These are phyloP conservation scores for Nakazawaea anatomiae DNA, from an alignment of 805 yeast genomes.

Conservation along the genomic window DNA sequence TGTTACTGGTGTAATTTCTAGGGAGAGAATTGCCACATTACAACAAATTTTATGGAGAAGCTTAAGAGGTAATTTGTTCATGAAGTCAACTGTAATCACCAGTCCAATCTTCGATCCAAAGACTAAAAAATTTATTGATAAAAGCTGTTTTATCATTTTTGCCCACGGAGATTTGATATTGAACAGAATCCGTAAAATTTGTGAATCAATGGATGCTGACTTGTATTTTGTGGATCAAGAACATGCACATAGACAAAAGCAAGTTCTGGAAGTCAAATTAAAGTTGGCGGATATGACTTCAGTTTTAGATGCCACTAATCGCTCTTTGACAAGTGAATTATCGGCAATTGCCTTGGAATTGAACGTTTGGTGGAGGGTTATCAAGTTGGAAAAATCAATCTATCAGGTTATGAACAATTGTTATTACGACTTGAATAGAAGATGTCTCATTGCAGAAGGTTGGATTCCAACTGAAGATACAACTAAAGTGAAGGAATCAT, in stretches of 20 bases:
- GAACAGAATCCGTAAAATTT: slow-evolving; percentile 69
- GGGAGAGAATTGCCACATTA: slow-evolving; percentile 61
- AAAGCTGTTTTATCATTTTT: slow-evolving; percentile 81
- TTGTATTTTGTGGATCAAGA: slow-evolving; percentile 56
- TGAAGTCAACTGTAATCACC: slow-evolving; percentile 66
- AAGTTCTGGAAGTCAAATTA: slow-evolving; percentile 36
- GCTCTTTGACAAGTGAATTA: slow-evolving; percentile 58
- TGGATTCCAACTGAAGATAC: slow-evolving; percentile 64
- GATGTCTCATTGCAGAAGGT: slow-evolving; percentile 66
- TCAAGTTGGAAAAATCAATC: slow-evolving; percentile 52
- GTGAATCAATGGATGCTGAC: slow-evolving; percentile 86
- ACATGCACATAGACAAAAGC: slow-evolving; percentile 28
- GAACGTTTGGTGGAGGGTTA: slow-evolving; percentile 48
- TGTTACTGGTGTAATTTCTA: slow-evolving; percentile 77
- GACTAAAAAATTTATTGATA: slow-evolving; percentile 51
- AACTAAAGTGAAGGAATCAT: slow-evolving; percentile 34
- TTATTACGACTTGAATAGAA: slow-evolving; percentile 61
- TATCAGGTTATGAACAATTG: slow-evolving; percentile 58
- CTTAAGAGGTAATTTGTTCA: slow-evolving; percentile 83
- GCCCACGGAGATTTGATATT: slow-evolving; percentile 82
- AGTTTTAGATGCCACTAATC: slow-evolving; percentile 41
- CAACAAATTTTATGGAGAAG: slow-evolving; percentile 90
- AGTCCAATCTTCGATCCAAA: slow-evolving; percentile 63
- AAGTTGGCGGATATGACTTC: slow-evolving; percentile 48
- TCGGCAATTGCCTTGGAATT: slow-evolving; percentile 59